These are phyloP conservation scores for Cavenderia fasciculata DNA, from an alignment of 78 protist species.

Conservation along the genomic window DNA sequence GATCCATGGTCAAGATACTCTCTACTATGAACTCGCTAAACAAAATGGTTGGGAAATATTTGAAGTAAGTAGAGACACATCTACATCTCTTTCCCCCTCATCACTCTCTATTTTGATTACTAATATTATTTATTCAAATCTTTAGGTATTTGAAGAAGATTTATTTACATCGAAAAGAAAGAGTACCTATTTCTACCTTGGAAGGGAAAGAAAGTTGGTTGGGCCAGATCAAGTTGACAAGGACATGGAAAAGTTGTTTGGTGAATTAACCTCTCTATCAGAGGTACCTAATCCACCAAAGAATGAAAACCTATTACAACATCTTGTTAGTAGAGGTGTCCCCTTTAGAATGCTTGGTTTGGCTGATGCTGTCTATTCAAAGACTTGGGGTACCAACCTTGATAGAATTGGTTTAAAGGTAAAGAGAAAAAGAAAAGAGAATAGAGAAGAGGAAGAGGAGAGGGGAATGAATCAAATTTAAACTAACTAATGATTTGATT, in stretches of 20 bases:
- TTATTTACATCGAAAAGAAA: neutral
- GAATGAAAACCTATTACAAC: constrained; percentile 9
- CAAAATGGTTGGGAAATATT: constrained; percentile 39
- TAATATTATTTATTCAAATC: too few species aligned
- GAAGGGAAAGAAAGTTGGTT: constrained; percentile 45
- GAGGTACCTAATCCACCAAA: neutral
- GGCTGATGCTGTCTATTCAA: constrained; percentile 68
- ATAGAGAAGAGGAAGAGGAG: too few species aligned
- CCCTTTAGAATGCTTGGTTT: constrained; percentile 53
- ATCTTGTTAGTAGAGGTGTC: constrained; percentile 7
- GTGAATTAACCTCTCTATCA: neutral
- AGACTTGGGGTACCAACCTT: constrained; percentile 66
- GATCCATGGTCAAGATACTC: constrained; percentile 70
- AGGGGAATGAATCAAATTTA: too few species aligned
- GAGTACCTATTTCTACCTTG: constrained; percentile 33
- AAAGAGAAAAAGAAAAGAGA: too few species aligned
- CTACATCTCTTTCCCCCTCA: too few species aligned
- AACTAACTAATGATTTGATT: too few species aligned
- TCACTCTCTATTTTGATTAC: too few species aligned
- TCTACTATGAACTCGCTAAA: constrained; percentile 10
- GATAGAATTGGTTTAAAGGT: constrained; percentile 59
- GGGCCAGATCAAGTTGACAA: constrained; percentile 27
- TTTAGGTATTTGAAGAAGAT: constrained; percentile 21
- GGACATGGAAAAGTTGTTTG: constrained; percentile 11
- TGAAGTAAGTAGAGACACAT: constrained; percentile 24